Evolutionary conservation across 164 flowering plant species (phyloP), one percentile per base, ranked within the genome.

Genomic region (Tetrastigma voinierianum): DNA sequence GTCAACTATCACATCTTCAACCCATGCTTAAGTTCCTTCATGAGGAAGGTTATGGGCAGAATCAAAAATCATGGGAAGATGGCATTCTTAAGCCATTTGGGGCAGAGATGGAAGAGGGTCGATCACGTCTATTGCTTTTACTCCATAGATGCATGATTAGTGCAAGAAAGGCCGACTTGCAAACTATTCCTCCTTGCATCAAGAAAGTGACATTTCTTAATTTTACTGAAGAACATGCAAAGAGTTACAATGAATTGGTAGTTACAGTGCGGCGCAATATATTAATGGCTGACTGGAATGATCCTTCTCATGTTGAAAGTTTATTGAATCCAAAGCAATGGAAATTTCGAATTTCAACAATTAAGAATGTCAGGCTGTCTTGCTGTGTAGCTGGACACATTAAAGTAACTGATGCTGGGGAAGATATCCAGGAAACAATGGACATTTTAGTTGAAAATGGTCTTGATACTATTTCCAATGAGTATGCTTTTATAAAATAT

Each of bases 321-420:
- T 83, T 95, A 59, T 77, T 95, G 74, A 95, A 92, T 65, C 92
- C 92, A 59, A 95, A 89, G 76, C 98, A 95, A 64, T 95, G 98
- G 98, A 95, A 95, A 72, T 87, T 85, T 49, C 86, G 98, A 46
- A 81, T 83, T 72, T 67, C 83, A 46, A 87, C 94, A 44, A 84
- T 92, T 13, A 86, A 76, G 76, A 95, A 92, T 81, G 87, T 95
- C 11, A 83, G 98, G 78, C 78, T 92, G 15, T 90, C 98, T 56
- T 95, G 98, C 76, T 95, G 97, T 78, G 98, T 95, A 60, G 91
- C 98, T 71, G 98, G 98, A 49, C 97, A 95, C 68, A 87, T 95
- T 49, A 90, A 89, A 81, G 93, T 95, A 58, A 65, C 86, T 17
- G 89, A 84, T 59, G 92, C 96, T 65, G 98, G 94, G 60, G 71